Conservation (phyloP, 768 basidiomycete genomes). For the Suillus alpinus region DNA sequence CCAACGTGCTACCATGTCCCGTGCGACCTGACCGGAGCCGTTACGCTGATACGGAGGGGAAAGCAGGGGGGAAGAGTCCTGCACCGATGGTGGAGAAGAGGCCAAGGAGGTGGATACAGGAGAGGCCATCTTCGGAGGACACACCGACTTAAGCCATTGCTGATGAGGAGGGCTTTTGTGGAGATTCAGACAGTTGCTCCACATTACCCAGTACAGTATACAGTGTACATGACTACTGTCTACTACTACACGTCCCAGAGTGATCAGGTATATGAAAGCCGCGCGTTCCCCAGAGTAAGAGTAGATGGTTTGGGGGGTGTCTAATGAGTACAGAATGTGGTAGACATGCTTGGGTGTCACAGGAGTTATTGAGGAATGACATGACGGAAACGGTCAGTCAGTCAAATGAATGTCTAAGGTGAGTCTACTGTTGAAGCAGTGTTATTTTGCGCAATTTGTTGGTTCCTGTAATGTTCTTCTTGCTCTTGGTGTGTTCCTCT, state of each 20-base stretch:
- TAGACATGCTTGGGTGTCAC: background rate
- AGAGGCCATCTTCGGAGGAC: constrained; percentile 37
- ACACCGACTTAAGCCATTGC: constrained; percentile 7
- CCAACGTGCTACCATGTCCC: constrained; percentile 77
- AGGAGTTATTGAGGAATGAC: background rate
- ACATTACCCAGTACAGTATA: background rate
- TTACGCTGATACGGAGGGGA: constrained; percentile 52
- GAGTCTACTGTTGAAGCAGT: constrained; percentile 16
- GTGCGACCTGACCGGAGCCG: constrained; percentile 58
- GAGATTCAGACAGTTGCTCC: background rate
- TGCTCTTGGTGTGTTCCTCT: constrained; percentile 67
- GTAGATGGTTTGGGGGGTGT: background rate
- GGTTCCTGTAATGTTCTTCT: constrained; percentile 51
- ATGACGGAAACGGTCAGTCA: background rate
- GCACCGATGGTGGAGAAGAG: constrained; percentile 55
- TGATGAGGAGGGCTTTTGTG: background rate
- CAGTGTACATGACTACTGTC: background rate
- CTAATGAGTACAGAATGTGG: background rate
- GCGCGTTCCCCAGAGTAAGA: background rate
- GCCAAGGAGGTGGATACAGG: constrained; percentile 81
- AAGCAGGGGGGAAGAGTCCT: constrained; percentile 21
- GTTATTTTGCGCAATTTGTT: constrained; percentile 22
- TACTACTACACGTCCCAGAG: background rate
- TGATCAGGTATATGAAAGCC: background rate
- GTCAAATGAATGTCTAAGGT: constrained; percentile 13